These are phyloP conservation scores for Aspergillus sclerotioniger DNA, from an alignment of 495 filamentous ascomycete genomes.

Conservation along the genomic window DNA sequence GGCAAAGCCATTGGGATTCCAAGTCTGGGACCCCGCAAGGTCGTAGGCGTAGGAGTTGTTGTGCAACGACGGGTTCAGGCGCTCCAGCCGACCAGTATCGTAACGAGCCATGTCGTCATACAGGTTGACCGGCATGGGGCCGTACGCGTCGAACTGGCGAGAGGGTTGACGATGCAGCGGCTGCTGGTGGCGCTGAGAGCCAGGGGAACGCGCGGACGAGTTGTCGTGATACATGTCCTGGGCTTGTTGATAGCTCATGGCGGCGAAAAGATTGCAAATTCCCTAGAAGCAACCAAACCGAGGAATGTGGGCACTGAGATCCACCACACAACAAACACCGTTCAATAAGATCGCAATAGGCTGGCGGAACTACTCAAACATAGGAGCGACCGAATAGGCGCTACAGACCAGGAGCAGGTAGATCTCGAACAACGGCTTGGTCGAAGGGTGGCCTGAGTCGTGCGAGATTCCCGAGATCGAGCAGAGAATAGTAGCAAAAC, in stretches of 20 bases:
- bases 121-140: constrained; percentile 57
- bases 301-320: constrained; percentile 44
- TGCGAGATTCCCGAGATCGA: neutral
- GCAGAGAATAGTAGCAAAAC: neutral
- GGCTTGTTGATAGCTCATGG: constrained; percentile 58
- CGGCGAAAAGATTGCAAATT: constrained; percentile 27
- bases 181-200: constrained; percentile 61
- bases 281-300: constrained; percentile 30
- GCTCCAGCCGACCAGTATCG: constrained; percentile 59
- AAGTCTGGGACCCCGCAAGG: constrained; percentile 61
- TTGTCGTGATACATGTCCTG: constrained; percentile 63
- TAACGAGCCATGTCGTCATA: constrained; percentile 65
- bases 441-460: neutral
- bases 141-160: constrained; percentile 67
- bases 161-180: constrained; percentile 67
- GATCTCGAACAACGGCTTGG: neutral
- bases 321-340: constrained; percentile 44
- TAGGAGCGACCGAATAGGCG: constrained; percentile 31
- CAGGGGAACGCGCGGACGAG: constrained; percentile 57
- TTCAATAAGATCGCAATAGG: constrained; percentile 27
- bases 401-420: constrained; percentile 10
- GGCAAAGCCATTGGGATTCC: constrained; percentile 59
- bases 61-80: constrained; percentile 54
- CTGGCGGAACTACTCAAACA: constrained; percentile 33
- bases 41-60: constrained; percentile 58